Base-by-base conservation (phyloP, 75 land plant genomes). In the Cupressus sempervirens region DNA sequence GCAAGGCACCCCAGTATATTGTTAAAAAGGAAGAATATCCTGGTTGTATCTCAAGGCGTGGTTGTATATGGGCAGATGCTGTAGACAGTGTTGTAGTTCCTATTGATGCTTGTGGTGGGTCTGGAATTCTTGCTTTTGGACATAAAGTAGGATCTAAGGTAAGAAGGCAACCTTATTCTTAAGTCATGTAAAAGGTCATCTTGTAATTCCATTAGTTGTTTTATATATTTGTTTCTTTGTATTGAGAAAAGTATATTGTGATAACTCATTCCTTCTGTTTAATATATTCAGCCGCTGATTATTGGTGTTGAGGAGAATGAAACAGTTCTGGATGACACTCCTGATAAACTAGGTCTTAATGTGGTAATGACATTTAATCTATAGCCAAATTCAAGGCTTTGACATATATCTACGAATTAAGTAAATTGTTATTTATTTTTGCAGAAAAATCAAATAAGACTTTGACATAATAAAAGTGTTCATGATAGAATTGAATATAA, bases 11-110 rank as follows among this genome's bases (percentile, higher is more conserved):
- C 34, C 99, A 97, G 83, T 94, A 94, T 84, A 48, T 92, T 41
- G 87, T 84, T n/a, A 88, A 79, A 65, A 88, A 62, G 34, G 62
- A 82, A 41, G 88, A 74, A 30, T 43, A 26, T 43, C 81, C 48
- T 79, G 34, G 32, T 54, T 32, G 15, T 50, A 52, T 86, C 30
- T 82, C 84, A 18, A 84, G 82, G 35, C 84, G 67, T 65, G 86
- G 86, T 34, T 92, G 92, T 70, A 79, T 97, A 29, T 85, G 91
- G 87, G 95, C 98, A 30, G 89, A 89, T 86, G 98, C 92, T 89
- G 96, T 97, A 12, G 99, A 97, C 76, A 92, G 96, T 83, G 92
- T 96, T 13, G 86, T 97, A 77, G 92, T 97, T 68, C 99, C 99
- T n/a, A 67, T 86, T 48, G 90, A 96, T 88, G 99, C 99, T 34